Base-by-base conservation (phyloP, 805 yeast genomes). In the Yarrowia porcina region DNA sequence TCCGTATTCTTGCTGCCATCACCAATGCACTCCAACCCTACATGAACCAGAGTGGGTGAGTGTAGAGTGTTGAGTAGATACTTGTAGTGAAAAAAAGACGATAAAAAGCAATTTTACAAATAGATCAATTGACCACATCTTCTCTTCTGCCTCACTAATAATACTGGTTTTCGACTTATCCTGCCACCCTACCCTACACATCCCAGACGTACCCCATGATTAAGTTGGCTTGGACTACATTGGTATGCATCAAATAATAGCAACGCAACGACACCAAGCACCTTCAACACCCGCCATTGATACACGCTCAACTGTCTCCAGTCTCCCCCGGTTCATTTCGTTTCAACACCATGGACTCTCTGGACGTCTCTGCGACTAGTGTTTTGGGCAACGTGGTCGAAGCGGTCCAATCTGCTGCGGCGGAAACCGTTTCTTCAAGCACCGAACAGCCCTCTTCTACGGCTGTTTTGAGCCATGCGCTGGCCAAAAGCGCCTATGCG, bases 401-500 rank as follows among this genome's bases (percentile, higher is more conserved):
- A 23, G 28, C 45, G 7, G 45, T n/a, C 13, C 28, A 41, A n/a
- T 15, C 45, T 10, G 45, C 45, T 15, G 23, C 45, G 9, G 30
- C 25, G 4, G 44, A 39, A 20, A 13, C 44, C 15, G 17, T 21
- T 15, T 27, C 42, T n/a, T n/a, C n/a, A n/a, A n/a, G n/a, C 5
- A 20, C 42, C 11, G 25, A 12, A 20, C 45, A 41, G n/a, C 12
- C 45, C 13, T 21, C 44, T 5, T n/a, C 8, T 4, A 15, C 45
- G 12, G 41, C 57, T 8, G 57, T 33, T 6, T 7, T 52, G 4
- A 25, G 18, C 13, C 35, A 36, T 21, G 59, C 59, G n/a, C 32
- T 52, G 35, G 59, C 44, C 3, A 32, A 33, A 35, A 52, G 59
- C 18, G 59, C 59, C 17, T 36, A 36, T 20, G 61, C 61, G 8